Percentiles rank a stretch among this genome's conserved stretches.
These are phyloP conservation scores for Dictyostelium citrinum DNA, from an alignment of 78 protist genomes.

Conservation along the genomic window DNA sequence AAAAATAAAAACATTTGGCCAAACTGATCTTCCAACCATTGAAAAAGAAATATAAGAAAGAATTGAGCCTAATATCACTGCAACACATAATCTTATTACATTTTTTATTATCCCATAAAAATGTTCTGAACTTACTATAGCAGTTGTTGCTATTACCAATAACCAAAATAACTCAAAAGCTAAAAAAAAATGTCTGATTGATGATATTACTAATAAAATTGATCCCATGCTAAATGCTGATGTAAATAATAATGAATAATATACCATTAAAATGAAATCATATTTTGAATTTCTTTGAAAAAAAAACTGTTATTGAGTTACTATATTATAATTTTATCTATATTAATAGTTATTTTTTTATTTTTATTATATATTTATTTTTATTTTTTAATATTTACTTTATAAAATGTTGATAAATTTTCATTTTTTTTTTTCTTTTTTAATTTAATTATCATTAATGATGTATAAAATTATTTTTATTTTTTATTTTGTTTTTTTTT, in stretches of 20 bases:
- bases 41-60: neutral
- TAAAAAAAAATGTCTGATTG: neutral
- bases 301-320: neutral
- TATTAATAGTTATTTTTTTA: too few species aligned
- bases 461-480: too few species aligned
- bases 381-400: neutral
- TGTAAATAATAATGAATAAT: neutral
- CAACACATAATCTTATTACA: neutral
- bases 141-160: neutral
- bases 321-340: neutral
- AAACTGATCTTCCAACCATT: neutral
- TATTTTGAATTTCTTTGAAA: neutral
- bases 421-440: too few species aligned
- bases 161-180: neutral
- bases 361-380: too few species aligned
- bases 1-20: neutral
- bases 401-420: neutral
- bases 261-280: neutral
- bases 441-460: too few species aligned
- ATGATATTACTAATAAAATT: neutral
- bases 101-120: neutral
- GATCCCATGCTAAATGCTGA: neutral
- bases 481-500: too few species aligned
- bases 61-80: neutral
- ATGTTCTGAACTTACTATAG: neutral